These are phyloP conservation scores for Pseudocercospora cruenta DNA, from an alignment of 2,329 filamentous ascomycete species.

Conservation along the genomic window DNA sequence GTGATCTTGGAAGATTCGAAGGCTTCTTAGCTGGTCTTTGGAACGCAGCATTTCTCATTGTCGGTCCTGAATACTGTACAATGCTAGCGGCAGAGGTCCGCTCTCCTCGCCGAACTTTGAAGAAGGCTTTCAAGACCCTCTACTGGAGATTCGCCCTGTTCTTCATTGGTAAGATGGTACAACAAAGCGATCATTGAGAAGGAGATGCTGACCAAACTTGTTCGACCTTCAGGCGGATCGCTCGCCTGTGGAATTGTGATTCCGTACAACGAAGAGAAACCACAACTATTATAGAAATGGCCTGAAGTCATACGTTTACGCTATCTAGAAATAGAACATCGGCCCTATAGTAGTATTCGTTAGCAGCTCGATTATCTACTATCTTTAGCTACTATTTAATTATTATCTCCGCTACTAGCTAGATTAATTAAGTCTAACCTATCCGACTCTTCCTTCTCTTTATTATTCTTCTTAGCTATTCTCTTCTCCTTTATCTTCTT, in stretches of 20 bases:
- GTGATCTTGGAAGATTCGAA: conserved; percentile 41
- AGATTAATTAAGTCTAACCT: too few relatives aligned
- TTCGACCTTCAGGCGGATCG: not conserved
- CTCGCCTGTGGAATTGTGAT: conserved; percentile 17
- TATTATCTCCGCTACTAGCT: too few relatives aligned
- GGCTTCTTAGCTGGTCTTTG: conserved; percentile 63
- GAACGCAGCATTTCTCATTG: conserved; percentile 68
- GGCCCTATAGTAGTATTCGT: conserved; percentile 65
- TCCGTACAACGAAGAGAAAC: conserved; percentile 28
- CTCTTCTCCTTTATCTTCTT: too few relatives aligned
- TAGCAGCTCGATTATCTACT: too few relatives aligned
- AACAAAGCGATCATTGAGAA: too few relatives aligned
- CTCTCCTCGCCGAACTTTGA: conserved; percentile 23
- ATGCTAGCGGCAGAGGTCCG: conserved; percentile 23
- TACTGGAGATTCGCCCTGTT: conserved; percentile 14
- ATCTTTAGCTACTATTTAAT: too few relatives aligned
- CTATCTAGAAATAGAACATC: conserved; percentile 50
- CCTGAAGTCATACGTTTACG: conserved; percentile 37
- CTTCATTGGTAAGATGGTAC: not conserved
- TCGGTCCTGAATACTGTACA: conserved; percentile 20
- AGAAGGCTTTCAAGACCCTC: conserved; percentile 14
- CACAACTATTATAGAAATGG: conserved; percentile 35
- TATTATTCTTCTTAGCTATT: too few relatives aligned
- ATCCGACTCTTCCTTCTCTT: too few relatives aligned
- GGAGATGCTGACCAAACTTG: too few relatives aligned